Conservation (phyloP, 2,329 filamentous ascomycete genomes). For the Chaetomiaceae sp. region DNA sequence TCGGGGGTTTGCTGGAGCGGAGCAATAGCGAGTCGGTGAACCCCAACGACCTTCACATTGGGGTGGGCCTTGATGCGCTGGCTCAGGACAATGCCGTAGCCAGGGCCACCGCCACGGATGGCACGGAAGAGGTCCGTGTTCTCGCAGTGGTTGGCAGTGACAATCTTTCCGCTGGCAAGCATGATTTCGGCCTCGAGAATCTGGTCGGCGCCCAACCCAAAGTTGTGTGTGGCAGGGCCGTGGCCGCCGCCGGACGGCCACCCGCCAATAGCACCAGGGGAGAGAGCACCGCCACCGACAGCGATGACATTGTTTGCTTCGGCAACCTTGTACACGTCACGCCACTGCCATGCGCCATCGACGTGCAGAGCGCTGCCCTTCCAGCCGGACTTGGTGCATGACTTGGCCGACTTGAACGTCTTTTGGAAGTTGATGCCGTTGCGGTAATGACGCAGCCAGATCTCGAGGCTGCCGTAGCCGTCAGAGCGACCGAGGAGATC, state of each 20-base stretch:
- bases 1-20: constrained; percentile 10
- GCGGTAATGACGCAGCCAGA: constrained; percentile 38
- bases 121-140: constrained; percentile 18
- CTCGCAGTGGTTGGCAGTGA: constrained; percentile 21
- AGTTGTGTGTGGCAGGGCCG: constrained; percentile 38
- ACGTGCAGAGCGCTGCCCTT: constrained; percentile 15
- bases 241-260: constrained; percentile 54
- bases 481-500: constrained; percentile 35
- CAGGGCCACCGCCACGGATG: constrained; percentile 16
- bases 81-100: constrained; percentile 18
- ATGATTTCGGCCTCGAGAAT: constrained; percentile 48
- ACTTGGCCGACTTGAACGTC: constrained; percentile 4
- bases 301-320: constrained; percentile 37
- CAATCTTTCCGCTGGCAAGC: constrained; percentile 23
- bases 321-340: constrained; percentile 39
- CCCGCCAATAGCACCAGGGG: constrained; percentile 51
- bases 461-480: constrained; percentile 34
- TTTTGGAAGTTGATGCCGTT: constrained; percentile 29
- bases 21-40: constrained; percentile 9
- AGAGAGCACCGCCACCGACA: constrained; percentile 46
- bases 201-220: constrained; percentile 52
- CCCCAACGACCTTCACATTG: constrained; percentile 9
- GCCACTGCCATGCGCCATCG: constrained; percentile 16
- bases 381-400: constrained; percentile 15
- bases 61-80: constrained; percentile 15